These are phyloP conservation scores for Penicillium sp. DNA, from an alignment of 2,329 filamentous ascomycete species.

Conservation along the genomic window DNA sequence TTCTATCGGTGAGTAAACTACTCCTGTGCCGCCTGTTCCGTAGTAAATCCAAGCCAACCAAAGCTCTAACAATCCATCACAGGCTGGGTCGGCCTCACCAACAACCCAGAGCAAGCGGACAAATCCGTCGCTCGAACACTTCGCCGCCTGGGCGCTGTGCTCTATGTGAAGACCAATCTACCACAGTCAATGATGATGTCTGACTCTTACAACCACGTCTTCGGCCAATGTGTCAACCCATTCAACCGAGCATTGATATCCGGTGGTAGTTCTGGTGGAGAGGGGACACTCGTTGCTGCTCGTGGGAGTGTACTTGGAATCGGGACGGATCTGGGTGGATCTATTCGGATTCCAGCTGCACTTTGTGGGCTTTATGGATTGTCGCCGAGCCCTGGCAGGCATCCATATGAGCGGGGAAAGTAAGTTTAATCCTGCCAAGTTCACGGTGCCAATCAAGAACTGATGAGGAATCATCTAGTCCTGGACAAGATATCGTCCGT, in stretches of 20 bases:
- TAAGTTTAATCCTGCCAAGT: constrained; percentile 26
- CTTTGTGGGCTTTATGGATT: constrained; percentile 58
- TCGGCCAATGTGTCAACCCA: constrained; percentile 57
- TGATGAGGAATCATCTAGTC: constrained; percentile 12
- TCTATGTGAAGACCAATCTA: constrained; percentile 28
- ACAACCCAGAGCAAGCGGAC: constrained; percentile 18
- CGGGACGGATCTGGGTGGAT: constrained; percentile 57
- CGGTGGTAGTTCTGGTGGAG: constrained; percentile 58
- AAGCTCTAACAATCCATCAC: not conserved
- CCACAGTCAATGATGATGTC: constrained; percentile 31
- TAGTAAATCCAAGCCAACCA: no score
- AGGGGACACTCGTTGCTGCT: constrained; percentile 54
- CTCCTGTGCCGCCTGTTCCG: no score
- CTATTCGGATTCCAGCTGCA: constrained; percentile 56
- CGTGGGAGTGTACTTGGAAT: constrained; percentile 54
- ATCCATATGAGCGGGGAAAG: constrained; percentile 39
- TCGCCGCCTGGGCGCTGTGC: constrained; percentile 23
- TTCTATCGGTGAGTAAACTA: constrained; percentile 18
- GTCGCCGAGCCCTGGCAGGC: constrained; percentile 39
- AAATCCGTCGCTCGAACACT: constrained; percentile 26
- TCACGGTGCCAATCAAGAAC: not conserved
- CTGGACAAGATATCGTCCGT: constrained; percentile 29
- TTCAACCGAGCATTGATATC: constrained; percentile 52
- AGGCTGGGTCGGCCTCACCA: constrained; percentile 28
- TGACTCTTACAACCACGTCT: constrained; percentile 44